Conservation (phyloP, 441 rosid species). For the Melastoma candidum region DNA sequence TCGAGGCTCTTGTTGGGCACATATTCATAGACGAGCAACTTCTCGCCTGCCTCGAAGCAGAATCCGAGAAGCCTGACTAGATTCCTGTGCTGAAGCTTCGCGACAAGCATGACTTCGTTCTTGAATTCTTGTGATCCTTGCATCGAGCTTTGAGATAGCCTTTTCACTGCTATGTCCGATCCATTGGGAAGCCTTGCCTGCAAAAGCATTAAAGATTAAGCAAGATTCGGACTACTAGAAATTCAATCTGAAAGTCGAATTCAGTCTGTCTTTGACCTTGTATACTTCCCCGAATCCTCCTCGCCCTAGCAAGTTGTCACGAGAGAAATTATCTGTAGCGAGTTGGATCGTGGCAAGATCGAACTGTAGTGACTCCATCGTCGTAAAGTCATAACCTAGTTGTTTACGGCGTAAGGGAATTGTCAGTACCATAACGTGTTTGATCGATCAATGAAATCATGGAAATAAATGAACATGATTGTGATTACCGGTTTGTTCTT, state of each 20-base stretch:
- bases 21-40: slow-evolving; percentile 45
- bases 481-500: too few relatives aligned
- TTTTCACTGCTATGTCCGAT: slow-evolving; percentile 39
- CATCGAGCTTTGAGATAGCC: slow-evolving; percentile 37
- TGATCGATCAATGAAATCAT: background rate
- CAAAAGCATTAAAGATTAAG: too few relatives aligned
- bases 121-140: slow-evolving; percentile 47
- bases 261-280: slow-evolving; percentile 20
- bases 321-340: slow-evolving; percentile 34
- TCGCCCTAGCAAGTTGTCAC: slow-evolving; percentile 30
- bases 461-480: too few relatives aligned
- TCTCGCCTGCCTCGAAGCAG: slow-evolving; percentile 39
- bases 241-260: background rate
- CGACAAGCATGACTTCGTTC: slow-evolving; percentile 40
- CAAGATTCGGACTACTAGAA: too few relatives aligned
- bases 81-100: slow-evolving; percentile 49
- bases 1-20: slow-evolving; percentile 42
- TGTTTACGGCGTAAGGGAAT: background rate
- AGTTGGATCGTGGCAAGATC: slow-evolving; percentile 23
- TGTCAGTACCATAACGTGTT: background rate
- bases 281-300: slow-evolving; percentile 58
- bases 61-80: slow-evolving; percentile 46
- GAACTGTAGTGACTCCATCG: slow-evolving; percentile 29
- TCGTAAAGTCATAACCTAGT: slow-evolving; percentile 13
- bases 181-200: slow-evolving; percentile 35